These are phyloP conservation scores for Aureobasidium namibiae DNA, from an alignment of 2,329 filamentous ascomycete species.

Conservation along the genomic window DNA sequence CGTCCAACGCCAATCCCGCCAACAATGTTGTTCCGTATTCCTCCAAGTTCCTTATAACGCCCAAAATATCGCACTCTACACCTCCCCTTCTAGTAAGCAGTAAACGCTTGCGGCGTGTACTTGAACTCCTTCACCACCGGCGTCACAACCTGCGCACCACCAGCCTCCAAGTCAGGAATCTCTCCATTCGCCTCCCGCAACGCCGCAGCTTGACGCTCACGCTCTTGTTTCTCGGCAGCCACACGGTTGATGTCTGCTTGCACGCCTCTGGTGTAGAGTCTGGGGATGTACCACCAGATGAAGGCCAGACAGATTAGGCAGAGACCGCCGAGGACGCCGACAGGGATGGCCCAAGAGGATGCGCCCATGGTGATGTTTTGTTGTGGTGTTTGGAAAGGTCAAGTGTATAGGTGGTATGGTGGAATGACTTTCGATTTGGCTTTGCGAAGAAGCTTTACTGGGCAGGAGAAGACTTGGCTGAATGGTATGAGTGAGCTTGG, in stretches of 20 bases:
- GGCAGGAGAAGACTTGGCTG: background rate
- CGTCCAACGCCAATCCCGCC: background rate
- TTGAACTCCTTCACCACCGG: slow-evolving; percentile 4
- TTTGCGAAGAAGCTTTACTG: background rate
- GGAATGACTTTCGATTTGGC: background rate
- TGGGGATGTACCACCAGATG: slow-evolving; percentile 25
- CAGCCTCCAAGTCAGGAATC: background rate
- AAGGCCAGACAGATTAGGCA: slow-evolving; percentile 19
- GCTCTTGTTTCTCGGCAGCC: slow-evolving; percentile 12
- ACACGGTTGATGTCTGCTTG: slow-evolving; percentile 17
- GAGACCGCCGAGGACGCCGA: slow-evolving; percentile 21
- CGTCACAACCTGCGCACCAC: background rate
- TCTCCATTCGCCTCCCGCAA: background rate
- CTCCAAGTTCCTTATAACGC: background rate
- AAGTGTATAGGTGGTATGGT: background rate
- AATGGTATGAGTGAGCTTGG: background rate
- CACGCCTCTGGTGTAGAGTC: slow-evolving; percentile 19
- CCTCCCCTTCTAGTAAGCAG: background rate
- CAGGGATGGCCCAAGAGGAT: slow-evolving; percentile 20
- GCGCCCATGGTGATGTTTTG: slow-evolving; percentile 15
- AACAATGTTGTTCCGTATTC: too few relatives aligned
- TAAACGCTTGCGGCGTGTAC: slow-evolving; percentile 13
- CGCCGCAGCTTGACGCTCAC: background rate
- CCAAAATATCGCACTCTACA: too few relatives aligned
- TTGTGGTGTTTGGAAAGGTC: background rate